Conservation (phyloP, 495 filamentous ascomycete genomes). For the Penicillium turbatum region DNA sequence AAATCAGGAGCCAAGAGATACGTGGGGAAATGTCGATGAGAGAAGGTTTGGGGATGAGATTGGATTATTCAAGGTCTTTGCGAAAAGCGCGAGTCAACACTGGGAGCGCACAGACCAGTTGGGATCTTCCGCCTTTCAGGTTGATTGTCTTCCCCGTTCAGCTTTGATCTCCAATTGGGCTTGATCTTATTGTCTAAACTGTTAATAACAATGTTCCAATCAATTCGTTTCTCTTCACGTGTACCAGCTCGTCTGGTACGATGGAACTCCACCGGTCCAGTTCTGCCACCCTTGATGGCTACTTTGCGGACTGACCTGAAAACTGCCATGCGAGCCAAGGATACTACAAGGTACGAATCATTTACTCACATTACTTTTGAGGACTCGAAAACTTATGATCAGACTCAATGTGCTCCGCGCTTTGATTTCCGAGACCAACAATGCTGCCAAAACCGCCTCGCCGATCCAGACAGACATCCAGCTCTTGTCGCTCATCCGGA, state of each 20-base stretch:
- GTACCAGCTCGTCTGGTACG: constrained; percentile 30
- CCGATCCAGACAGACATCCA: constrained; percentile 57
- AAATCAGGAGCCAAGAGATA: constrained; percentile 12
- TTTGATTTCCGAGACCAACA: constrained; percentile 59
- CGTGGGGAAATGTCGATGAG: constrained; percentile 6
- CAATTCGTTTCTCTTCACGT: constrained; percentile 25
- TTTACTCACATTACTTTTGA: neutral
- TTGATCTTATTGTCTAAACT: constrained; percentile 2
- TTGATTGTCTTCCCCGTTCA: neutral
- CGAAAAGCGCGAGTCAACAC: constrained; percentile 31
- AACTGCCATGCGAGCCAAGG: constrained; percentile 58
- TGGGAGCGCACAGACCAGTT: constrained; percentile 26
- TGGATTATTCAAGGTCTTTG: constrained; percentile 23
- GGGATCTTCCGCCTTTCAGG: constrained; percentile 24
- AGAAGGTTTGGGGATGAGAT: constrained; percentile 12
- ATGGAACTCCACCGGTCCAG: constrained; percentile 42
- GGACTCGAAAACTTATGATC: neutral
- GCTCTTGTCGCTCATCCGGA: constrained; percentile 55
- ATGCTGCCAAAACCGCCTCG: constrained; percentile 54
- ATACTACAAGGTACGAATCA: constrained; percentile 44
- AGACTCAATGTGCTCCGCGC: constrained; percentile 57
- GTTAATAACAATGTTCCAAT: constrained; percentile 25
- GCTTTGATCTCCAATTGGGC: neutral
- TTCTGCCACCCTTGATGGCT: constrained; percentile 43
- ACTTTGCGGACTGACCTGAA: constrained; percentile 57